Evolutionary conservation across 306 rosid species (phyloP), one percentile per base, ranked within the genome.

Genomic region (Cucumis melo): DNA sequence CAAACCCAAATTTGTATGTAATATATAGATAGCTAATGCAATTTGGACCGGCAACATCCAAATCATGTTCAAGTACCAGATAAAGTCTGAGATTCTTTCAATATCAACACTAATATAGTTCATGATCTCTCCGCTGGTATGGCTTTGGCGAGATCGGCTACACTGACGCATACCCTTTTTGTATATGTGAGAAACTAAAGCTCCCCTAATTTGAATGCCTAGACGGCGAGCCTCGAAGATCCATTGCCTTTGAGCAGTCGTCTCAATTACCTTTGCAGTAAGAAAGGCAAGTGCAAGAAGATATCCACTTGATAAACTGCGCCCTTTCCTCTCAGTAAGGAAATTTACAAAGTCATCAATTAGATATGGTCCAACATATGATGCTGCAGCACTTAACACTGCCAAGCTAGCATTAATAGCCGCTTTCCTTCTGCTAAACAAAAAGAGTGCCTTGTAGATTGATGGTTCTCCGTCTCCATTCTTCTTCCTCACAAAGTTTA

Each of bases 31-130:
- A 19, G 98, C 98, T 51, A 93, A 81, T 1, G 96, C 88, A 78
- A 93, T 78, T 79, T 93, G 98, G 56, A 93, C 73, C 0, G 98
- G 98, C 80, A 93, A 78, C 98, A 91, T 93, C 97, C 97, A 93
- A 42, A 93, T 81, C 2, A 87, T 81, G 67, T 93, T 93, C 16
- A 93, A 79, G 80, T 83, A 90, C 96, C 97, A 93, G 14, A 90
- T 71, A 39, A 90, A 84, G 75, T 93, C 98, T 24, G 98, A 87
- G 72, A 93, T 86, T 86, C 98, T 87, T 81, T 90, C 92, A 65
- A 93, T 84, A 80, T 93, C 98, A n/a, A 93, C 98, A 81, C 97
- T 93, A 94, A 93, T 90, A 65, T 84, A 91, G 82, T 93, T 93
- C 83, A 93, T 91, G 15, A 93, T 89, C 91, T 93, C 97, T 29